phyloP scores from a whole-genome alignment of 2,329 filamentous ascomycete species.

The Fusarium pilosicola region DNA sequence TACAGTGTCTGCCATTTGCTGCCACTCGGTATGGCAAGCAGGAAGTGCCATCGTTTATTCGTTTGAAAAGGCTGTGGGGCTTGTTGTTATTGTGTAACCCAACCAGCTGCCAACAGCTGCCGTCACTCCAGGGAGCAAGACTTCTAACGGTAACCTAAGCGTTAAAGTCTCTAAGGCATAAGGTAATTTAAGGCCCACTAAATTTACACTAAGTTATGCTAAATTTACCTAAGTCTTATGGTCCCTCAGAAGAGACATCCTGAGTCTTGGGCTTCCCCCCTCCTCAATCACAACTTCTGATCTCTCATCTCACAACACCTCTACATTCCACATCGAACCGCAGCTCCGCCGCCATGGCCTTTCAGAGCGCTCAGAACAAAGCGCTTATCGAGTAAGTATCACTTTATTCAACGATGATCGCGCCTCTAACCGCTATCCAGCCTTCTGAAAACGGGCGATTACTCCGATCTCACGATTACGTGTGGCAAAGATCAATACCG shows the following conservation, averaged over 20 bases:
- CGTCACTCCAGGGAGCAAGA: neutral
- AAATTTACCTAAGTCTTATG: neutral
- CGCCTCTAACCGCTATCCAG: neutral
- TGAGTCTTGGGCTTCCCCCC: neutral
- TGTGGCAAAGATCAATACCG: neutral
- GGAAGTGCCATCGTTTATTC: fast-evolving
- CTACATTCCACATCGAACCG: neutral
- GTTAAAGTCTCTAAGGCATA: fast-evolving
- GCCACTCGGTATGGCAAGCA: fast-evolving
- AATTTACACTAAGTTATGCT: neutral
- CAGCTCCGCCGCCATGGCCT: fast-evolving
- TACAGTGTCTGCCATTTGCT: neutral
- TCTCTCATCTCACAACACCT: neutral
- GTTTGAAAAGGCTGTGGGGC: too few species aligned
- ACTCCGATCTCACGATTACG: conserved; percentile 10
- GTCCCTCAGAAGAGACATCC: neutral
- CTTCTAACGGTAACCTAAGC: fast-evolving
- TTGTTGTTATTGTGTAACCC: neutral
- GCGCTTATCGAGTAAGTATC: neutral
- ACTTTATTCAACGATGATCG: fast-evolving
- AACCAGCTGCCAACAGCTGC: neutral
- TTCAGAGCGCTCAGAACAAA: neutral
- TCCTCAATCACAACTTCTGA: neutral
- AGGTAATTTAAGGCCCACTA: fast-evolving
- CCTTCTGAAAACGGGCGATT: neutral